A percentile compares a stretch with the other conserved stretches of the same genome.
Evolutionary conservation across 2,329 filamentous ascomycete genomes (phyloP).

Genomic region (Lasiodiplodia citricola): DNA sequence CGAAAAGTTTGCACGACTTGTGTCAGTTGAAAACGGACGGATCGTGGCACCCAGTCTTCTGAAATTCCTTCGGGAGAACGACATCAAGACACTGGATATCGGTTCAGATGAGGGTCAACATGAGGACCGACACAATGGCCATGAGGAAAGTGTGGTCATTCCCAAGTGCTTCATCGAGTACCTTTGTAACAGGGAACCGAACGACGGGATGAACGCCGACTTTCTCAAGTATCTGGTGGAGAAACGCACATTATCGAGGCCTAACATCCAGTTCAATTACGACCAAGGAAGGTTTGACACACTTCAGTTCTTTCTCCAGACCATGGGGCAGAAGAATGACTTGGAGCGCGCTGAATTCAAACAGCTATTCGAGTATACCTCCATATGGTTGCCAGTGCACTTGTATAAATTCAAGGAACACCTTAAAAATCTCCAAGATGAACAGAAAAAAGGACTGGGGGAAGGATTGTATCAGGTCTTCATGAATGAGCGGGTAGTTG

Average conservation of each 20-base stretch:
- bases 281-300: background rate
- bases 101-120: too few relatives aligned
- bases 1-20: background rate
- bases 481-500: background rate
- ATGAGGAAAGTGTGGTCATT: background rate
- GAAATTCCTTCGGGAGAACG: background rate
- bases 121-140: background rate
- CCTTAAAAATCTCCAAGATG: too few relatives aligned
- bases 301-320: background rate
- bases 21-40: background rate
- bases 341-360: background rate
- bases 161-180: background rate
- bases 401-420: accelerated
- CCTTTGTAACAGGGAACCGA: background rate
- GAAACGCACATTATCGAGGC: background rate
- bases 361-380: background rate
- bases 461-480: background rate
- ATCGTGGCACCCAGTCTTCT: too few relatives aligned
- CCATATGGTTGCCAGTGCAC: background rate
- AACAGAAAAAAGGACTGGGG: background rate
- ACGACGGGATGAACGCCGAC: background rate
- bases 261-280: background rate
- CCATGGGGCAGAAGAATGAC: background rate
- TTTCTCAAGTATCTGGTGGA: background rate
- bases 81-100: too few relatives aligned